These are phyloP conservation scores for Coemansia sp. DNA, from an alignment of 192 early-diverging fungal species.

Conservation along the genomic window DNA sequence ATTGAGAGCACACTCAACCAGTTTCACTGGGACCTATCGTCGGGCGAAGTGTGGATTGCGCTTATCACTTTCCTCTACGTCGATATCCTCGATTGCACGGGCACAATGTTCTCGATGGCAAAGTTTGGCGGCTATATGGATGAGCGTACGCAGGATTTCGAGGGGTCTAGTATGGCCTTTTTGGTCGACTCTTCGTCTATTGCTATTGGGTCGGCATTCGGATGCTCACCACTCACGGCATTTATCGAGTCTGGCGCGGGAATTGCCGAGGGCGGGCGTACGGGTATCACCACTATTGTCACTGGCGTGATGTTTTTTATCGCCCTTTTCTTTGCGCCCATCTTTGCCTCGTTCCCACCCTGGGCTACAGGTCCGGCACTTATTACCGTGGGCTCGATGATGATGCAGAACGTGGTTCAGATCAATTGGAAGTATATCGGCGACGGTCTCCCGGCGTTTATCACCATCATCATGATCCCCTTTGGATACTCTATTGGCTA, in stretches of 20 bases:
- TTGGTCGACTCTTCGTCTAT: conserved; percentile 71
- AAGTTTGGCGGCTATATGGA: conserved; percentile 79
- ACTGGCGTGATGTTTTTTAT: conserved; percentile 75
- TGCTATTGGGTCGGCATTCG: conserved; percentile 71
- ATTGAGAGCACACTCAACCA: conserved; percentile 63
- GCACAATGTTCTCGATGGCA: conserved; percentile 86
- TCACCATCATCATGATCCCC: conserved; percentile 78
- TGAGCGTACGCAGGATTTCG: conserved; percentile 75
- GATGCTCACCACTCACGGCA: conserved; percentile 75
- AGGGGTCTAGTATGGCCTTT: conserved; percentile 76
- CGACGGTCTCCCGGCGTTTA: conserved; percentile 78
- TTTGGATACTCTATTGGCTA: conserved; percentile 83
- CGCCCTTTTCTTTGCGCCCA: conserved; percentile 80
- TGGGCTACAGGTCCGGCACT: conserved; percentile 87
- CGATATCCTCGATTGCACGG: conserved; percentile 86
- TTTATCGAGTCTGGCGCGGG: conserved; percentile 86
- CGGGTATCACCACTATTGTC: conserved; percentile 75
- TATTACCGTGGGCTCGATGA: conserved; percentile 80
- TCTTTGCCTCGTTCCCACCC: conserved; percentile 83
- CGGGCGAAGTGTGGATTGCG: conserved; percentile 75
- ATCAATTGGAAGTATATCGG: conserved; percentile 84
- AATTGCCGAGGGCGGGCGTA: conserved; percentile 79
- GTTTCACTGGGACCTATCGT: conserved; percentile 68
- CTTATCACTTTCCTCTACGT: conserved; percentile 86
- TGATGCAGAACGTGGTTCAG: conserved; percentile 68